Percentiles rank a stretch among this genome's conserved stretches.
phyloP scores from a whole-genome alignment of 2,329 filamentous ascomycete genomes.

The Fusarium armeniacum region DNA sequence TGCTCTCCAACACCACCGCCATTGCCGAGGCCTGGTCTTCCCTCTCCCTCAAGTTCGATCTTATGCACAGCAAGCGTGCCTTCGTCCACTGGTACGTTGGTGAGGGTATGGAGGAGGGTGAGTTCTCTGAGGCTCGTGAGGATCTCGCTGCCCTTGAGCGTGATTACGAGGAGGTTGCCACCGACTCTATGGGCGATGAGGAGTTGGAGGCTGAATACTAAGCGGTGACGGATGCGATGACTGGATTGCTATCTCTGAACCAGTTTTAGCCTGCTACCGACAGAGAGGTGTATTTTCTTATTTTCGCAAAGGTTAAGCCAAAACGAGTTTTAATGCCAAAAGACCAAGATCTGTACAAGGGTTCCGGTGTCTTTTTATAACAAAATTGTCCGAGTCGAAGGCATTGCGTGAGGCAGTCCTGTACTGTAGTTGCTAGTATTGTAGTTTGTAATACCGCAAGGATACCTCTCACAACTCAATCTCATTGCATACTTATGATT shows the following conservation, averaged over 20 bases:
- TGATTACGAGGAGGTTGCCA: slow-evolving; percentile 98
- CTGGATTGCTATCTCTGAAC: slow-evolving; percentile 46
- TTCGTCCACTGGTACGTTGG: slow-evolving; percentile 99
- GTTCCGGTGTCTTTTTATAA: slow-evolving; percentile 21
- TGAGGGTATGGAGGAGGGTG: slow-evolving; percentile 99
- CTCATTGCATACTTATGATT: neutral
- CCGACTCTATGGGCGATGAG: slow-evolving; percentile 91
- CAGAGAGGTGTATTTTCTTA: slow-evolving; percentile 58
- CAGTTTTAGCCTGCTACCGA: slow-evolving; percentile 51
- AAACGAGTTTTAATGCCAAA: slow-evolving; percentile 57
- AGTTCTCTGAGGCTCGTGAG: slow-evolving; percentile 99
- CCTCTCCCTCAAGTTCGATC: slow-evolving; percentile 97
- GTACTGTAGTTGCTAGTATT: slow-evolving; percentile 39
- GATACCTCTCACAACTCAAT: slow-evolving; percentile 21
- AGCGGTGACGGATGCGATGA: slow-evolving; percentile 43
- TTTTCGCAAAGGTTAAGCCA: slow-evolving; percentile 55
- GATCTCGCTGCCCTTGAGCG: slow-evolving; percentile 97
- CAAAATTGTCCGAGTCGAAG: slow-evolving; percentile 33
- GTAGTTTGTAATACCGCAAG: slow-evolving; percentile 40
- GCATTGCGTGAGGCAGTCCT: slow-evolving; percentile 27
- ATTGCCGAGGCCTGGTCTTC: slow-evolving; percentile 99
- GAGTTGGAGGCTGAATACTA: slow-evolving; percentile 95
- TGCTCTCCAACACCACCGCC: slow-evolving; percentile 98
- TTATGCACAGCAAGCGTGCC: slow-evolving; percentile 99
- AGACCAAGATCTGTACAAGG: slow-evolving; percentile 53